Evolutionary conservation across 805 yeast genomes (phyloP), one percentile per base, ranked within the genome.

Genomic region (Teunomyces gatunensis): DNA sequence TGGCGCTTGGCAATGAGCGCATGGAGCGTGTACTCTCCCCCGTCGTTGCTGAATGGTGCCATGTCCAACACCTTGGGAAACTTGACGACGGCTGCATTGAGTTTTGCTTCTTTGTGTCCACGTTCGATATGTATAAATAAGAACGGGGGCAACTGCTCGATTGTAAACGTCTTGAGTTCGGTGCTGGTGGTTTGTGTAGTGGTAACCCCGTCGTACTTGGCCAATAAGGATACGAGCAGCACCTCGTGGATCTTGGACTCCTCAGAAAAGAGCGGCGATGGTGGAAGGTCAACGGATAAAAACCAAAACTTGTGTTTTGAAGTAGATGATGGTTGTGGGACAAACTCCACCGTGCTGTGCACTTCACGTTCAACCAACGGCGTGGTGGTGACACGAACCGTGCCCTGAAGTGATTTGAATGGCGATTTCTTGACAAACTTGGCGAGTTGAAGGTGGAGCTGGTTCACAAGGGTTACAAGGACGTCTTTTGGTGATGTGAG

Each of bases 51-150:
- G 18, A 59, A 65, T 2, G 68, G 69, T 2, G 60, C 54, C 68
- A 72, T 71, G 51, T 60, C 74, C 54, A 71, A 67, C 50, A 57
- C 58, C 2, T 70, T 67, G 6, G 84, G 78, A 57, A 81, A 85
- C 40, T 78, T 81, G 3, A 87, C 85, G 25, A 85, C 75, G 1
- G 87, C 84, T 28, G 82, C 81, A 37, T 58, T 61, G 12, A 18
- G 20, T 56, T 56, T 15, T 2, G 36, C 44, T 15, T 45, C 45
- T 33, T 60, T 64, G 12, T 55, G 46, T 11, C 51, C 57, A 48
- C 94, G 71, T 51, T 85, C 80, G 47, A 81, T 73, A 54, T 80
- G 81, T 2, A 88, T 54, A 4, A 84, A 64, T 30, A 88, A 60
- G 47, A 67, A 76, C 30, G 73, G 72, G 0, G 95, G 95, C 17